Evolutionary conservation across 768 basidiomycete genomes (phyloP), one percentile per base, ranked within the genome.

Genomic region (Asterophora parasitica): DNA sequence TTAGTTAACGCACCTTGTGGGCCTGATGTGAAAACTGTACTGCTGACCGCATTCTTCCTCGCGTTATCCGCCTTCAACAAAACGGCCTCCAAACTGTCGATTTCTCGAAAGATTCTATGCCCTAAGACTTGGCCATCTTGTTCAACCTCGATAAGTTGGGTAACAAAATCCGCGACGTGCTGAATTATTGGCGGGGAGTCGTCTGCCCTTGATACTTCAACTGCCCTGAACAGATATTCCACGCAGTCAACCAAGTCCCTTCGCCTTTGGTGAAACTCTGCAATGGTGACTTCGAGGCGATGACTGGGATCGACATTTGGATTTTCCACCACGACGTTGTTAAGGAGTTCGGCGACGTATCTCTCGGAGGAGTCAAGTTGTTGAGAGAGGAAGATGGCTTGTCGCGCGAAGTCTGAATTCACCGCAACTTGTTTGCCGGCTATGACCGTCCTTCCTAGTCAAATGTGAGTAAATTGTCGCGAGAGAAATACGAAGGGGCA

Each of bases 341-440:
- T 79, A 38, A 91, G 70, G 13, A 91, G 76, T 16, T 73, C 72
- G 4, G 91, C 88, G 42, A 83, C 68, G 64, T 88, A 82, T 56
- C 83, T 80, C 68, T 95, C 92, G 10, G 92, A 94, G 54, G 82
- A 82, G 57, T 80, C 75, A 44, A 96, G 82, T 46, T 89, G 81
- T 59, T 87, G 81, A 0, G 92, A 81, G 46, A 94, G 78, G 65
- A 90, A 88, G 46, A 88, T 63, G 46, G 76, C 79, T 62, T 89
- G 89, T 42, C 78, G 80, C 11, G 81, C 82, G 64, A 92, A 92
- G 60, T 92, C 86, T 11, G 79, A 64, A 62, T 89, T 91, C 54
- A 93, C 76, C 0, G 82, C 80, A 30, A 85, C 73, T n/a, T 80
- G 70, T 57, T 76, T 79, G 26, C 85, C 82, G 49, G 84, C 72